Evolutionary conservation across 371 early-diverging fungal genomes (phyloP).

Genomic region (Batkoa obscura): DNA sequence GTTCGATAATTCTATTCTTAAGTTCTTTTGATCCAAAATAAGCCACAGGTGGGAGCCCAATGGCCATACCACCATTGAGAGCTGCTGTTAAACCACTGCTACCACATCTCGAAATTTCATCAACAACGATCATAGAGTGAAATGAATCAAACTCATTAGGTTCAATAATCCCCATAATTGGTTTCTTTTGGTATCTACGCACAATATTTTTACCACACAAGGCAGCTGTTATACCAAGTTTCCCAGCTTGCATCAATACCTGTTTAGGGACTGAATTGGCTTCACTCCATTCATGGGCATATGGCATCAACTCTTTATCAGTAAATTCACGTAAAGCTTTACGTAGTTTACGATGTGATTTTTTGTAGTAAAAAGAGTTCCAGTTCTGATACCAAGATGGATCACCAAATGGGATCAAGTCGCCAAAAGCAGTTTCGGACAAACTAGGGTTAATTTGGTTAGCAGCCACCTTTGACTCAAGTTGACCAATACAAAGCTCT

Average conservation of each 20-base stretch:
- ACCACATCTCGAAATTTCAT: slow-evolving; percentile 65
- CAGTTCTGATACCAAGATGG: slow-evolving; percentile 69
- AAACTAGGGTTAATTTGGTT: not conserved
- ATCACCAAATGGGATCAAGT: slow-evolving; percentile 60
- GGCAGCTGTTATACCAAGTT: slow-evolving; percentile 45
- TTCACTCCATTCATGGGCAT: slow-evolving; percentile 67
- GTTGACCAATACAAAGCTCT: not conserved
- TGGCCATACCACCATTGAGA: slow-evolving; percentile 46
- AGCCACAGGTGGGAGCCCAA: slow-evolving; percentile 57
- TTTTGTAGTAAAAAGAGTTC: slow-evolving; percentile 54
- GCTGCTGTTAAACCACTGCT: slow-evolving; percentile 73
- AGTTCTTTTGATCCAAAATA: slow-evolving; percentile 49
- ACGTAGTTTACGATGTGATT: slow-evolving; percentile 52
- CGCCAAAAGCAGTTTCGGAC: slow-evolving; percentile 26
- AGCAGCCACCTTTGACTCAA: not conserved
- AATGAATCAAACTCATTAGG: slow-evolving; percentile 50
- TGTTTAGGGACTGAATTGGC: slow-evolving; percentile 45
- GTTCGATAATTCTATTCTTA: slow-evolving; percentile 43
- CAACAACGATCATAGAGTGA: slow-evolving; percentile 52
- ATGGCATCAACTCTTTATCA: slow-evolving; percentile 64
- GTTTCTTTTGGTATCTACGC: slow-evolving; percentile 7
- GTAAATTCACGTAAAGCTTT: slow-evolving; percentile 47
- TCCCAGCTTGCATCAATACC: slow-evolving; percentile 44
- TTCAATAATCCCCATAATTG: slow-evolving; percentile 19
- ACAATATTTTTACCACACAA: slow-evolving; percentile 24